A percentile compares a stretch with the other conserved stretches of the same genome.
phyloP scores from a whole-genome alignment of 148 eudicot species.

The Rhododendron ovatum region DNA sequence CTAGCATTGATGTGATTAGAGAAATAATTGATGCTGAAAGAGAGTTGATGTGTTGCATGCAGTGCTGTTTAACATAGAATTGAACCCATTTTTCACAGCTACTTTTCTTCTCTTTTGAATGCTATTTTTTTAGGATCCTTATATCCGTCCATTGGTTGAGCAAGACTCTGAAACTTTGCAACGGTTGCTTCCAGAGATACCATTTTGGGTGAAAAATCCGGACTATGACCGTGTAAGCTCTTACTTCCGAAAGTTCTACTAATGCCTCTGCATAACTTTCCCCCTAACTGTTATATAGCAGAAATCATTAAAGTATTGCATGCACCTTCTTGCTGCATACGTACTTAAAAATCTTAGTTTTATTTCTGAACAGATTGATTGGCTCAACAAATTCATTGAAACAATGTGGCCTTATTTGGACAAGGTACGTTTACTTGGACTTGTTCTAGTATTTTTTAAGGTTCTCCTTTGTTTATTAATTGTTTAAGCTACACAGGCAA shows the following conservation, averaged over 20 bases:
- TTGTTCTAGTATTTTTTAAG: neutral
- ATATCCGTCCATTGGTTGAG: slow-evolving; percentile 64
- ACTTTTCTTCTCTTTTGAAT: neutral
- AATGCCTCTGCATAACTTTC: neutral
- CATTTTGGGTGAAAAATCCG: slow-evolving; percentile 91
- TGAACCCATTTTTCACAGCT: neutral
- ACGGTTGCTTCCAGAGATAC: slow-evolving; percentile 75
- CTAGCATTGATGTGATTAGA: neutral
- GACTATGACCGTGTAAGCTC: slow-evolving; percentile 61
- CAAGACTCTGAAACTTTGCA: slow-evolving; percentile 50
- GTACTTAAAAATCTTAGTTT: neutral
- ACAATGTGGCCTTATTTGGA: slow-evolving; percentile 94
- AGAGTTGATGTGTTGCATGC: neutral
- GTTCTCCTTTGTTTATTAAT: slow-evolving; percentile 16
- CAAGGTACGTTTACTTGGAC: slow-evolving; percentile 45
- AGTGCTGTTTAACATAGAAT: neutral
- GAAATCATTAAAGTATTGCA: neutral
- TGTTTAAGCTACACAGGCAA: slow-evolving; percentile 47
- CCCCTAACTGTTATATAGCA: neutral
- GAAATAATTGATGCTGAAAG: neutral
- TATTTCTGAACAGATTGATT: slow-evolving; percentile 60
- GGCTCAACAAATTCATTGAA: slow-evolving; percentile 83
- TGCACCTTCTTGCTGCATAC: neutral
- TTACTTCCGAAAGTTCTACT: neutral
- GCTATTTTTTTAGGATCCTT: slow-evolving; percentile 54